Evolutionary conservation across 495 filamentous ascomycete species (phyloP).

Genomic region (Chaetomium cochliodes): DNA sequence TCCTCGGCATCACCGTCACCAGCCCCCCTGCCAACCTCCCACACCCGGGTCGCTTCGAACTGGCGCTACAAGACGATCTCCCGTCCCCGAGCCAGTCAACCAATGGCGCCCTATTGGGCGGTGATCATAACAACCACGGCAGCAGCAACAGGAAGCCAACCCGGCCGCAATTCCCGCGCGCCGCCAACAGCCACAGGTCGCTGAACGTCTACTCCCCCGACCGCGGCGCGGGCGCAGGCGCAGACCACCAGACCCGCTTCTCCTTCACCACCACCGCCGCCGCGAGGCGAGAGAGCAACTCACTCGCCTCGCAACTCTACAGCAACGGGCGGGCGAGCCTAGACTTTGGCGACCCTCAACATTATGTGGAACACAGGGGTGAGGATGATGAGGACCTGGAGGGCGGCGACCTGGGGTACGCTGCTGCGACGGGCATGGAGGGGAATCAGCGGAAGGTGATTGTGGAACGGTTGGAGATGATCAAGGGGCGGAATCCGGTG

Average conservation of each 20-base stretch:
- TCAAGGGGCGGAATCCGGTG: constrained; percentile 91
- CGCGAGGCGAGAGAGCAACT: constrained; percentile 38
- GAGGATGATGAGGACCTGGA: constrained; percentile 61
- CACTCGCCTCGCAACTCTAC: constrained; percentile 48
- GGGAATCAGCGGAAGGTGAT: constrained; percentile 88
- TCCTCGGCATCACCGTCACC: constrained; percentile 60
- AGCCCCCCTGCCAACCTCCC: constrained; percentile 63
- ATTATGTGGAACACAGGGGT: constrained; percentile 61
- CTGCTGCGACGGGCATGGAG: constrained; percentile 90
- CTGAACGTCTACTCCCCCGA: constrained; percentile 47
- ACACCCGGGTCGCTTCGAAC: constrained; percentile 81
- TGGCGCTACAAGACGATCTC: constrained; percentile 43
- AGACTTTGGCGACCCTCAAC: constrained; percentile 18
- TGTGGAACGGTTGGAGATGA: constrained; percentile 90
- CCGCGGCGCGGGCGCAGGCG: constrained; percentile 20
- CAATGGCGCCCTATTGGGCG: not conserved
- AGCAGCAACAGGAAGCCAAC: not conserved
- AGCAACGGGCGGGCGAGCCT: constrained; percentile 5
- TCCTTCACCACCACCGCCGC: constrained; percentile 44
- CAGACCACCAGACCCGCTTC: constrained; percentile 38
- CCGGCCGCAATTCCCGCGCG: constrained; percentile 25
- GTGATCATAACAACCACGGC: not conserved
- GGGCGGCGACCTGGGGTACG: constrained; percentile 92
- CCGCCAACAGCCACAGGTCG: constrained; percentile 34
- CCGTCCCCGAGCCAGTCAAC: not conserved